These are phyloP conservation scores for Rhododendron kiyosumense DNA, from an alignment of 148 eudicot species.

Conservation along the genomic window DNA sequence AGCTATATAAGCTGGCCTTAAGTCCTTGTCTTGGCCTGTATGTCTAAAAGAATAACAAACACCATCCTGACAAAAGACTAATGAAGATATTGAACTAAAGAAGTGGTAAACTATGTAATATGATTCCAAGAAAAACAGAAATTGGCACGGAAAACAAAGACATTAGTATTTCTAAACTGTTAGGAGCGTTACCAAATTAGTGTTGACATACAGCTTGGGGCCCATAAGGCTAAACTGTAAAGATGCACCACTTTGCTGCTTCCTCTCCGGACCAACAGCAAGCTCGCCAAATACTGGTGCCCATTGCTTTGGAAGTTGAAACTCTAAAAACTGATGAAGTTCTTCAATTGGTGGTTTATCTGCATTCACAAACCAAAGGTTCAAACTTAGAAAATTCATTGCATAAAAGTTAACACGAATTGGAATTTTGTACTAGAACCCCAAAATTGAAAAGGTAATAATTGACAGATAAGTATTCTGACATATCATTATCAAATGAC, in stretches of 20 bases:
- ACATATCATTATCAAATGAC: background rate
- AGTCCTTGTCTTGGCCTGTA: background rate
- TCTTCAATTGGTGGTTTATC: constrained; percentile 58
- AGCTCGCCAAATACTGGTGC: constrained; percentile 51
- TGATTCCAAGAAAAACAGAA: background rate
- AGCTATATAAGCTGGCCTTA: background rate
- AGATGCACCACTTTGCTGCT: constrained; percentile 38
- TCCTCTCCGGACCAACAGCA: constrained; percentile 45
- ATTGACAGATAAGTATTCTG: background rate
- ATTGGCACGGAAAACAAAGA: background rate
- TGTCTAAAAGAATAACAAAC: background rate
- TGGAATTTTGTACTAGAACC: background rate
- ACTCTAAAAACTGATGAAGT: constrained; percentile 50
- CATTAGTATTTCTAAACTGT: background rate
- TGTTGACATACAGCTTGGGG: constrained; percentile 47
- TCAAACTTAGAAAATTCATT: background rate
- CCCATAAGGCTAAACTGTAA: constrained; percentile 51
- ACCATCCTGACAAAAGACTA: background rate
- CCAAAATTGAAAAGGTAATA: background rate
- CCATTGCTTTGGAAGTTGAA: constrained; percentile 52
- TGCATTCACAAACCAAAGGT: constrained; percentile 11
- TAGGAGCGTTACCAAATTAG: constrained; percentile 27
- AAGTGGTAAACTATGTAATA: background rate
- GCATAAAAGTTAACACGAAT: background rate
- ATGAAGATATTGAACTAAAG: background rate